Evolutionary conservation across 192 early-diverging fungal species (phyloP), one percentile per base, ranked within the genome.

Genomic region (Coemansia umbellata): DNA sequence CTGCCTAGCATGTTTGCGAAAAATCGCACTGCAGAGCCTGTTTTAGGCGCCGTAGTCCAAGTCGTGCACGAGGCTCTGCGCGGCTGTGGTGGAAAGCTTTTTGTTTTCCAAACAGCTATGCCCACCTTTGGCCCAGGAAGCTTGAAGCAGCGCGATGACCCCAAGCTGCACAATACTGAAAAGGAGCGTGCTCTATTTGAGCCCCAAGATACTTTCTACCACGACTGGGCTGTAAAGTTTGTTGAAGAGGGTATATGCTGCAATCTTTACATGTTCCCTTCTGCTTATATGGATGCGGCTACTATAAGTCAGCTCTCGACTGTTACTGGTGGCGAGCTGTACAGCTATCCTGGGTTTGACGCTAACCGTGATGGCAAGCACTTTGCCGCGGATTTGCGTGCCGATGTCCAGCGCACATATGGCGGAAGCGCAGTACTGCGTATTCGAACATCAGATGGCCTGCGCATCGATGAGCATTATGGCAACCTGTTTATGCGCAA

Each of bases 401-500:
- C 81, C 8, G 82, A 86, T 33, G 63, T 91, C 21, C 65, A 80
- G 41, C 84, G 92, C 55, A 80, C 85, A 31, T 94, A 87, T 54
- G 96, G 94, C 22, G 91, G 82, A 66, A 91, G 93, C 60, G 91
- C 82, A 0, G 78, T 97, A 17, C 58, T 97, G 69, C 82, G 95
- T 39, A 82, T 99, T 24, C 86, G 96, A 27, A 86, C 84, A 28
- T 99, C 96, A 1, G 89, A 92, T 27, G 94, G 93, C 62, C 74
- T 96, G 42, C 84, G 85, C 17, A 79, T 93, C 13, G 73, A 81
- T 3, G 91, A 98, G 40, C 87, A 98, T 54, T 88, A 89, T 55
- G 96, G 96, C 41, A 97, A 97, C 80, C 88, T 97, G 66, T 86
- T 81, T 57, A 93, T 94, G 87, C 86, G 84, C 50, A 97, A 93